Conservation (phyloP, 2,329 filamentous ascomycete genomes). For the Pseudogymnoascus sp. region DNA sequence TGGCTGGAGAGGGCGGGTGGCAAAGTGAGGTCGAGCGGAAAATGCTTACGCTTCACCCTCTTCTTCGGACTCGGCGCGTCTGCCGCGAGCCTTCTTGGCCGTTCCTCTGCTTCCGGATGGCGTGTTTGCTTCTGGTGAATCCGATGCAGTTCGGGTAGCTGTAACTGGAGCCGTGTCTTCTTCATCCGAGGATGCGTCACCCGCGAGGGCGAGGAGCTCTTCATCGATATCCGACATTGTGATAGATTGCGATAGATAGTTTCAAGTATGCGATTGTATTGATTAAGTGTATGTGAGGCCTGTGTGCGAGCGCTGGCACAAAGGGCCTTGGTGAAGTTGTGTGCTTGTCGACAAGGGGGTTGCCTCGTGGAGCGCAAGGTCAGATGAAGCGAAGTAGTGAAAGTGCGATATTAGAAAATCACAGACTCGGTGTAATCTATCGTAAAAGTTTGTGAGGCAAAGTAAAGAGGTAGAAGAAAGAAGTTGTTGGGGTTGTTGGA, state of each 20-base stretch:
- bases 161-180: conserved; percentile 41
- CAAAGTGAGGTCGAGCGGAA: conserved; percentile 14
- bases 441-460: not conserved
- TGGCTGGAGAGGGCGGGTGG: conserved; percentile 12
- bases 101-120: conserved; percentile 31
- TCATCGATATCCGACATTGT: conserved; percentile 85
- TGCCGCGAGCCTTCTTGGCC: conserved; percentile 41
- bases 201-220: conserved; percentile 86
- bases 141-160: not conserved
- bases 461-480: not conserved
- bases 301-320: not conserved
- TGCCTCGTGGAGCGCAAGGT: not conserved
- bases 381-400: not conserved
- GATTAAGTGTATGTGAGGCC: not conserved
- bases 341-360: not conserved
- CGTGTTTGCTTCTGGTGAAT: conserved; percentile 44
- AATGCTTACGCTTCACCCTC: conserved; percentile 72
- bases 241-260: conserved; percentile 7
- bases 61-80: conserved; percentile 60
- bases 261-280: not conserved
- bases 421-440: not conserved
- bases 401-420: not conserved
- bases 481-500: not conserved
- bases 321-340: not conserved
- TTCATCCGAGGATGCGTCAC: conserved; percentile 55